Percentiles rank a stretch among this genome's conserved stretches.
Conservation (phyloP, 352 stramenopile genomes). For the Pythium angustatum region DNA sequence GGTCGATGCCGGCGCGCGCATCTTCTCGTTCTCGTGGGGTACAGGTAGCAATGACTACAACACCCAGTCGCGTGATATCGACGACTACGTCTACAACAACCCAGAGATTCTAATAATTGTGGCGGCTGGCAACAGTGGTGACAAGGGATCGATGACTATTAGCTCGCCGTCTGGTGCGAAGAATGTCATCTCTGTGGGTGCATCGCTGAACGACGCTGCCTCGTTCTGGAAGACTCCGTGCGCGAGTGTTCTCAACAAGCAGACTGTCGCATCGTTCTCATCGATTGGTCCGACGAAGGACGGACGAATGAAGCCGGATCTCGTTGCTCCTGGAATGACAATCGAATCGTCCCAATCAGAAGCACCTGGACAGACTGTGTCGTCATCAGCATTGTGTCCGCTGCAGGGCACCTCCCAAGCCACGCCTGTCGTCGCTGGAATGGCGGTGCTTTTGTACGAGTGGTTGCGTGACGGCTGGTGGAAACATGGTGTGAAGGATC, state of each 20-base stretch:
- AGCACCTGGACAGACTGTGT: slow-evolving; percentile 42
- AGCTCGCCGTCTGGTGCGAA: slow-evolving; percentile 75
- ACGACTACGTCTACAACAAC: slow-evolving; percentile 79
- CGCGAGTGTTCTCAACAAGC: slow-evolving; percentile 54
- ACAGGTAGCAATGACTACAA: slow-evolving; percentile 65
- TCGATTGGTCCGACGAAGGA: slow-evolving; percentile 70
- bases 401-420: slow-evolving; percentile 84
- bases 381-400: slow-evolving; percentile 42
- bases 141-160: slow-evolving; percentile 59
- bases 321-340: slow-evolving; percentile 71
- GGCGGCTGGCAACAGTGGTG: slow-evolving; percentile 80
- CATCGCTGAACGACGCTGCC: slow-evolving; percentile 54
- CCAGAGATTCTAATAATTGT: slow-evolving; percentile 79
- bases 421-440: slow-evolving; percentile 77
- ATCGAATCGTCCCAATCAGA: slow-evolving; percentile 69
- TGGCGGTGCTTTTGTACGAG: slow-evolving; percentile 79
- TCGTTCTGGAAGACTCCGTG: slow-evolving; percentile 55
- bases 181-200: slow-evolving; percentile 82
- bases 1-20: slow-evolving; percentile 49
- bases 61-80: slow-evolving; percentile 53
- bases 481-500: slow-evolving; percentile 60
- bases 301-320: slow-evolving; percentile 74
- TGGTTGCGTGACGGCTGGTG: slow-evolving; percentile 88
- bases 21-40: slow-evolving; percentile 77
- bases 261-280: slow-evolving; percentile 72